Conservation (phyloP, 305 asterid genomes). For the Salvia sclarea region DNA sequence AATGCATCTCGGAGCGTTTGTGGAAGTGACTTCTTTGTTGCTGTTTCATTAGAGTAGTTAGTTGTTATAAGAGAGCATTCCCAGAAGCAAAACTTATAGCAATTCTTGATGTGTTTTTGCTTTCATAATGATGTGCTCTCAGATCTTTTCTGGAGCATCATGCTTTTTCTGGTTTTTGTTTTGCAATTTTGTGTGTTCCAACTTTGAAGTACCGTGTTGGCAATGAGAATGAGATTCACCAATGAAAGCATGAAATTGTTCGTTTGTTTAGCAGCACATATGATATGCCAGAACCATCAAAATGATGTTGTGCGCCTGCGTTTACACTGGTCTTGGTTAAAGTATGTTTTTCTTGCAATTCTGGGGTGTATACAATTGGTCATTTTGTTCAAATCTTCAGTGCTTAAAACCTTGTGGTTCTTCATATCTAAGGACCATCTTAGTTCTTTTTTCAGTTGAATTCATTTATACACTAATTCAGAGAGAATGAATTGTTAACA, state of each 20-base stretch:
- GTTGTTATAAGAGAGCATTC: not conserved
- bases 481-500: too few relatives aligned
- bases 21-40: not conserved
- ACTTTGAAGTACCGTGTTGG: not conserved
- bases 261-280: not conserved
- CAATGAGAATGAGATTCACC: too few relatives aligned
- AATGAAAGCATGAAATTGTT: not conserved
- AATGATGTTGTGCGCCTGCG: not conserved
- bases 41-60: not conserved
- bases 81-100: not conserved
- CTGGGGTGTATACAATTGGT: not conserved
- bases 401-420: not conserved
- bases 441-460: not conserved
- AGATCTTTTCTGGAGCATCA: not conserved
- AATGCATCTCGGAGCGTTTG: not conserved
- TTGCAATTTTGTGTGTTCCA: not conserved
- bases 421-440: not conserved
- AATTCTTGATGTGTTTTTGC: slow-evolving; percentile 5
- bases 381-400: not conserved
- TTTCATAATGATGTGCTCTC: too few relatives aligned
- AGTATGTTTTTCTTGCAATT: not conserved
- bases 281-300: not conserved
- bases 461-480: not conserved
- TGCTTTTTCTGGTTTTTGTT: not conserved
- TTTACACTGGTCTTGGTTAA: not conserved